These are phyloP conservation scores for Pouteria glomerata DNA, from an alignment of 148 eudicot genomes.

Conservation along the genomic window DNA sequence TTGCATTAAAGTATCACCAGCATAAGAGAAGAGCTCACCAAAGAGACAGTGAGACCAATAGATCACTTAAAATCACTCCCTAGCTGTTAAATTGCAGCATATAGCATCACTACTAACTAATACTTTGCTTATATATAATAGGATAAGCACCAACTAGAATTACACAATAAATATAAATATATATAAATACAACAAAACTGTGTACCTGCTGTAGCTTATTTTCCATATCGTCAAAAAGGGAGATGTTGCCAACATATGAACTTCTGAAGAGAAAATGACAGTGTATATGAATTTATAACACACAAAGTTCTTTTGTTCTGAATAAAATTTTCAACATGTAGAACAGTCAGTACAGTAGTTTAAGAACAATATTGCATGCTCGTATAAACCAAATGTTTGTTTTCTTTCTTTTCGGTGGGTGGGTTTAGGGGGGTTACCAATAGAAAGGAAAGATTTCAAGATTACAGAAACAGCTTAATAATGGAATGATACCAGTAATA, in stretches of 20 bases:
- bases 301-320: not conserved
- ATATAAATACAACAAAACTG: slow-evolving; percentile 1
- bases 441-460: not conserved
- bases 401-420: not conserved
- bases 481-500: no score
- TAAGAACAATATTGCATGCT: not conserved
- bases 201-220: slow-evolving; percentile 80
- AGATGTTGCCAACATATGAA: slow-evolving; percentile 78
- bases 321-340: not conserved
- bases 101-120: not conserved
- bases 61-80: not conserved
- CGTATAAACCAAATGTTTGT: no score
- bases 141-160: not conserved
- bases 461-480: not conserved
- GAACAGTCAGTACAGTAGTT: not conserved
- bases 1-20: not conserved
- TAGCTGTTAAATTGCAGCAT: not conserved
- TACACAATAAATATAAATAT: not conserved
- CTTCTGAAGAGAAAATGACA: slow-evolving; percentile 41
- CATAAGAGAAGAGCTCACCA: not conserved
- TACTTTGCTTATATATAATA: not conserved
- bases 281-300: not conserved
- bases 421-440: no score
- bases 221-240: slow-evolving; percentile 71
- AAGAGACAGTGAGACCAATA: not conserved